Base-by-base conservation (phyloP, 176 grass and related monocot species). In the Leersia perrieri region DNA sequence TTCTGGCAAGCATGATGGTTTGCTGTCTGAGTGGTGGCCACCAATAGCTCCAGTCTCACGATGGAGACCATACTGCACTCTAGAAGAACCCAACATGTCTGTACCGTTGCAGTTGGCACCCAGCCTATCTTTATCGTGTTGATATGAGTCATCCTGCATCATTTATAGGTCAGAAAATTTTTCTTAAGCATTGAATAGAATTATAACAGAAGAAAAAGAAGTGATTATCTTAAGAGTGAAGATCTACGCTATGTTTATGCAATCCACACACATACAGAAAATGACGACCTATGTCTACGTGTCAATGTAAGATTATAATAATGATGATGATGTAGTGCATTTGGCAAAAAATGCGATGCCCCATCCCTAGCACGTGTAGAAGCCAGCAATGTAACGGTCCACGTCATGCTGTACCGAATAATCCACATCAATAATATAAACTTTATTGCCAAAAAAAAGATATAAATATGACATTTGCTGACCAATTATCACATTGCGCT, bases 121-220 rank as follows among this genome's bases (percentile, higher is more conserved):
- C 20, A 15, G 34, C 38, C 69, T 61, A 44, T 16, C 38, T 15
- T 26, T 26, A 82, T 45, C 36, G 34, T 60, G 60, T 65, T 22
- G 53, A 45, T 73, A 82, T 1, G 11, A 30, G 25, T 72, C 79
- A 73, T 82, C 79, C 79, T 82, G 79, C 77, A 63, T 14, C 51
- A 55, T 55, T n/a, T 31, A 44, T 27, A 68, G 9, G 32, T 36
- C 51, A 32, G 11, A 38, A 66, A 36, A 26, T 15, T 28, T 45
- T 49, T 34, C 63, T 35, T 68, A 51, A 13, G 27, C 44, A 5
- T 33, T 57, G 22, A 49, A 68, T 68, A 79, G 49, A 55, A 51
- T 33, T n/a, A 33, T 2, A 57, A 39, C 41, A 51, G 33, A 45
- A 45, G 22, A 55, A 79, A 26, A 35, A n/a, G n/a, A 39, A 64